Percentiles rank a stretch among this genome's conserved stretches.
These are phyloP conservation scores for Zopfochytrium polystomum DNA, from an alignment of 371 early-diverging fungal genomes.

Conservation along the genomic window DNA sequence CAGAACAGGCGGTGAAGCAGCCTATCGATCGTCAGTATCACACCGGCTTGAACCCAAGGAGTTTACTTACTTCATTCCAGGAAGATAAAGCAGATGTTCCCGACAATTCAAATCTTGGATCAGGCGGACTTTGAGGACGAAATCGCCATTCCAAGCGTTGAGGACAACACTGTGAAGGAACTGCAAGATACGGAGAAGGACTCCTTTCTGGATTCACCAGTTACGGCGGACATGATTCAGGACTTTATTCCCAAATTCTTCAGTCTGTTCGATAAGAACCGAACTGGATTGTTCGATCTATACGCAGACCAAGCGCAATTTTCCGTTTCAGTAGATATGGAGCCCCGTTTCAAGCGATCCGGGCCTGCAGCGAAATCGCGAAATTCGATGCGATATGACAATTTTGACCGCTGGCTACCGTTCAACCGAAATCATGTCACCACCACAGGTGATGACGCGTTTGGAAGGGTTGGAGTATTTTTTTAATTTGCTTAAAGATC, in stretches of 20 bases:
- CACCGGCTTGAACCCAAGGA: background rate
- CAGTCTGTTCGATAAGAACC: conserved; percentile 36
- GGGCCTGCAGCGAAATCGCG: background rate
- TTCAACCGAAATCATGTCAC: conserved; percentile 32
- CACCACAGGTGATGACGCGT: conserved; percentile 6
- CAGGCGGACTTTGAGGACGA: conserved; percentile 26
- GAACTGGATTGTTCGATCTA: conserved; percentile 25
- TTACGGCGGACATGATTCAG: conserved; percentile 25
- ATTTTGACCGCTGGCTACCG: conserved; percentile 28
- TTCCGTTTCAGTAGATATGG: conserved; percentile 30
- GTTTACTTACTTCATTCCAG: conserved; percentile 17
- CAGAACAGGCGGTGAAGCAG: conserved; percentile 47
- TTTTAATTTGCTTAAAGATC: conserved; percentile 7
- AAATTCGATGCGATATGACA: background rate
- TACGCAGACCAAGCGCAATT: conserved; percentile 30
- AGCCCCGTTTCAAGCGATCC: background rate
- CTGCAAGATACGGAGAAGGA: conserved; percentile 22
- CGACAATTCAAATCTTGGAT: conserved; percentile 53
- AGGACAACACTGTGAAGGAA: conserved; percentile 11
- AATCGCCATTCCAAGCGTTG: conserved; percentile 24
- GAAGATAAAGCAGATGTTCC: conserved; percentile 50
- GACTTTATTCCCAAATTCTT: conserved; percentile 41
- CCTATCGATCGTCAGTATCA: conserved; percentile 35
- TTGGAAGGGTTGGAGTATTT: background rate
- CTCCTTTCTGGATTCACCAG: conserved; percentile 38